Evolutionary conservation across 306 rosid species (phyloP), one percentile per base, ranked within the genome.

Genomic region (Dalbergia oliveri): DNA sequence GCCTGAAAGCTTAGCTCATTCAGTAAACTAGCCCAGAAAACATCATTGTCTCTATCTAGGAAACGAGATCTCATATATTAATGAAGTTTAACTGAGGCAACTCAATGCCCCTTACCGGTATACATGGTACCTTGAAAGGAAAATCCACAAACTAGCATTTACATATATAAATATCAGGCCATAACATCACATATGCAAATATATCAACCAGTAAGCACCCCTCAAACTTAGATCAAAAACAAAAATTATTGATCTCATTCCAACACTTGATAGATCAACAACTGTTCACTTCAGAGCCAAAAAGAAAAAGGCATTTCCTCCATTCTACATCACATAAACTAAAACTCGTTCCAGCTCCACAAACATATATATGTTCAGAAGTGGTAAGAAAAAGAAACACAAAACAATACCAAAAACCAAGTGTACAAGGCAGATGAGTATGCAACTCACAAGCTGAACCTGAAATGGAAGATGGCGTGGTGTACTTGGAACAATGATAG

Each of bases 401-500:
- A 11, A 9, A 34, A 2, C 0, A 6, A 56, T 6, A 31, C 6
- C 4, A 4, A 8, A 41, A 33, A 56, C 14, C 23, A 13, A 4
- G 35, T 41, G 18, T 13, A 15, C 2, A 69, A 31, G 65, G 35
- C 0, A 33, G 15, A 63, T 35, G 23, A 19, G 9, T 12, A 43
- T 70, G 75, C 71, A 66, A n/a, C 66, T 83, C 5, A 23, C 6
- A 21, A 10, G 57, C 54, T 47, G 75, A 31, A 82, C 75, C 83
- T 86, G 78, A 59, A 70, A 60, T 47, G 49, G 54, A 75, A 72
- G 53, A 44, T 34, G 8, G 50, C 6, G 18, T 37, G 50, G 6
- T 60, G 65, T 3, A 69, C 6, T 64, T 16, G 71, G 78, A 64
- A 71, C 19, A 43, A 51, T 26, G 76, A 14, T 68, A 50, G 34